phyloP scores from a whole-genome alignment of 2,329 filamentous ascomycete genomes.

The Aspergillus spinulosporus region DNA sequence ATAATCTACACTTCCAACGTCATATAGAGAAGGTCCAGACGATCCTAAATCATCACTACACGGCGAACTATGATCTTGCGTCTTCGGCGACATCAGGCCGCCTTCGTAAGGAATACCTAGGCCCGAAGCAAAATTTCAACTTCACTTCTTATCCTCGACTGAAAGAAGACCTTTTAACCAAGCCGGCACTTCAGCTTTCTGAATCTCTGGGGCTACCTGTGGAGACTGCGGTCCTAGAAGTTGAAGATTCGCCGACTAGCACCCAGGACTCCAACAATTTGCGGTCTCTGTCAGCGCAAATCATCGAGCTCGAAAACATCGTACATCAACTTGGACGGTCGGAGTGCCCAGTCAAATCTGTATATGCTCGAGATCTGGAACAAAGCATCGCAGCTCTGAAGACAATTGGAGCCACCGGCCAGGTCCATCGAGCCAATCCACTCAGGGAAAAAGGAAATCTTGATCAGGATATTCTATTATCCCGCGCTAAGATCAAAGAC shows the following conservation, averaged over 20 bases:
- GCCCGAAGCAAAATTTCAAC: not conserved
- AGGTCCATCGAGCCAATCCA: not conserved
- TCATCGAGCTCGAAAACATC: slow-evolving; percentile 29
- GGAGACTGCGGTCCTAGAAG: not conserved
- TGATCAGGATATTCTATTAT: slow-evolving; percentile 23
- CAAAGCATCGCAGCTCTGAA: slow-evolving; percentile 40
- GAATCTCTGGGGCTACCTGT: not conserved
- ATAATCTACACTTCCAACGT: slow-evolving; percentile 49
- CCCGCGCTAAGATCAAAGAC: slow-evolving; percentile 21
- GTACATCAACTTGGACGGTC: slow-evolving; percentile 24
- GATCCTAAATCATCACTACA: slow-evolving; percentile 36
- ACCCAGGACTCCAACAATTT: not conserved
- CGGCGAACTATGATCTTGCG: not conserved
- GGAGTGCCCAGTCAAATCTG: slow-evolving; percentile 30
- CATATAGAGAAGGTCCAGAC: slow-evolving; percentile 49
- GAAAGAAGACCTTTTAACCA: slow-evolving; percentile 1
- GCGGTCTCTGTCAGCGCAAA: slow-evolving; percentile 3
- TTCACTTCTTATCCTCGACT: not conserved
- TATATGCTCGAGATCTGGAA: slow-evolving; percentile 42
- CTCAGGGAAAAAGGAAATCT: not conserved
- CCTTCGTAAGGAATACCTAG: not conserved
- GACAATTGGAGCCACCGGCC: not conserved
- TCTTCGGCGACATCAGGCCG: not conserved
- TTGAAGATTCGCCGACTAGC: not conserved
- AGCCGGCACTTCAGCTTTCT: not conserved